Conservation (phyloP, 2,329 filamentous ascomycete species). For the Fusarium napiforme region DNA sequence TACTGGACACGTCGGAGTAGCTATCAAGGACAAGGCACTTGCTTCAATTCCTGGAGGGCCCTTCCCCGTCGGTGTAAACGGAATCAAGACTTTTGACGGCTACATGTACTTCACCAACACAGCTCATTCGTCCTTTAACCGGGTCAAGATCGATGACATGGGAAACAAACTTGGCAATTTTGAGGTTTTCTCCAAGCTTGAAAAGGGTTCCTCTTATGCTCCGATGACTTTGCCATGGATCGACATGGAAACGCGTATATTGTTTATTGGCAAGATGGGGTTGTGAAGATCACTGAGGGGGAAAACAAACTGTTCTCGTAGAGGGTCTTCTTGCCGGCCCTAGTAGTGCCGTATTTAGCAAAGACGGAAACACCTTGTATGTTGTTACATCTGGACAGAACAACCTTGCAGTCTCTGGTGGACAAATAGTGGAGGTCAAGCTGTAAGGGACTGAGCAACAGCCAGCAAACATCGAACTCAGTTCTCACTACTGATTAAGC, state of each 20-base stretch:
- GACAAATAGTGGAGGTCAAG: conserved; percentile 3
- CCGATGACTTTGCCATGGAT: neutral
- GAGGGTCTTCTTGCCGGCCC: neutral
- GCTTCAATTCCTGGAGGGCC: neutral
- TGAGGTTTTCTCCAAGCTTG: neutral
- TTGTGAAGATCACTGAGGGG: neutral
- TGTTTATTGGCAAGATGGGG: neutral
- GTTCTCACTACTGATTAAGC: too few species aligned
- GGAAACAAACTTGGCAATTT: neutral
- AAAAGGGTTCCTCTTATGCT: rapidly evolving
- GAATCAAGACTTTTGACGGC: neutral
- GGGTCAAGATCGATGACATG: neutral
- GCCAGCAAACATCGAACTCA: too few species aligned
- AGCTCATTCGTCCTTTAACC: neutral
- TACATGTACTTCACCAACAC: conserved; percentile 15
- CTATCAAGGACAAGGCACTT: neutral
- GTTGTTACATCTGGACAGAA: neutral
- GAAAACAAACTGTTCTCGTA: neutral
- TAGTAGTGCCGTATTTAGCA: neutral
- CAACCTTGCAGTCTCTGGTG: neutral
- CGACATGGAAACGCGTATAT: neutral
- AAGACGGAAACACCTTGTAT: neutral
- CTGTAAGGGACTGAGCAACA: neutral
- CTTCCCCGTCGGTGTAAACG: neutral
- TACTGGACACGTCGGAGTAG: neutral